phyloP scores from a whole-genome alignment of 495 filamentous ascomycete genomes.

The Zalerion maritima region DNA sequence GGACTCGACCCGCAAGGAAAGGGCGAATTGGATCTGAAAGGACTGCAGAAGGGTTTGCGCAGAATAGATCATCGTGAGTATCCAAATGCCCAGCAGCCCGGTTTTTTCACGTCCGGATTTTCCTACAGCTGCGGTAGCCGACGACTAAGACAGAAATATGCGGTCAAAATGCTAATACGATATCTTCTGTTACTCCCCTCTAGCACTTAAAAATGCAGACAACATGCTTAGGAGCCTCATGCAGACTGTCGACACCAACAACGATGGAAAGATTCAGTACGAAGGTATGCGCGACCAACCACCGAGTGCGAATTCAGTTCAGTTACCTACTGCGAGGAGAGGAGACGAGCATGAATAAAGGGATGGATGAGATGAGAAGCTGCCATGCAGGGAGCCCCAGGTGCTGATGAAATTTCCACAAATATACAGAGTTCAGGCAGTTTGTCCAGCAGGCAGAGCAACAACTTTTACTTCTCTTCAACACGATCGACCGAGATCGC shows the following conservation, averaged over 20 bases:
- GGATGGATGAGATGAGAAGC: conserved; percentile 5
- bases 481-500: conserved; percentile 69
- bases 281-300: conserved; percentile 41
- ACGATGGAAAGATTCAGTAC: conserved; percentile 82
- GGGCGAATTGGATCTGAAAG: conserved; percentile 68
- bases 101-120: no score
- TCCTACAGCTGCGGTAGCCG: no score
- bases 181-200: conserved; percentile 14
- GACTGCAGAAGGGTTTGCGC: conserved; percentile 67
- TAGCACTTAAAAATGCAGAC: conserved; percentile 90
- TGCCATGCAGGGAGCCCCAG: no score
- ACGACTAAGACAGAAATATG: conserved; percentile 3
- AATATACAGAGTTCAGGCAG: conserved; percentile 76
- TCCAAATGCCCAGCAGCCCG: conserved; percentile 5
- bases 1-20: conserved; percentile 60
- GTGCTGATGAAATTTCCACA: no score
- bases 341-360: conserved; percentile 1
- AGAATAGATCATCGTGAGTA: conserved; percentile 86
- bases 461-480: conserved; percentile 67
- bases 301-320: conserved; percentile 1
- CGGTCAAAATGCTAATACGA: not conserved
- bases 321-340: conserved; percentile 1
- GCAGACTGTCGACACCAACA: conserved; percentile 65
- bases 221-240: conserved; percentile 68
- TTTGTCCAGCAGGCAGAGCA: conserved; percentile 81